A percentile compares a stretch with the other conserved stretches of the same genome.
phyloP scores from a whole-genome alignment of 345 rosid species.

The Linum lewisii region DNA sequence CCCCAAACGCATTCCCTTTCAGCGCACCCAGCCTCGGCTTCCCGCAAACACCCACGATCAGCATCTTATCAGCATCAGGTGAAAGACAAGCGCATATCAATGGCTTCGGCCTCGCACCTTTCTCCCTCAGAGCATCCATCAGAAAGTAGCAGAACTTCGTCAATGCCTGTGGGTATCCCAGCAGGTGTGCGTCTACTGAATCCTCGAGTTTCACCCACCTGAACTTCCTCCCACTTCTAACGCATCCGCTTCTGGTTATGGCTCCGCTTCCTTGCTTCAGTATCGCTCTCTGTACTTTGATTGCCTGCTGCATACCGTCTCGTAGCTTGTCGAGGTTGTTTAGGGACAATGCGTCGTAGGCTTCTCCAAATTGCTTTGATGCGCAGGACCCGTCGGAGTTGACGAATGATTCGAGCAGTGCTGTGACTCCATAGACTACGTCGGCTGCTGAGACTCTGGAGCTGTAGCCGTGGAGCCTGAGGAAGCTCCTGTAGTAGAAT shows the following conservation, averaged over 20 bases:
- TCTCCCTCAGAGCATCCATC: slow-evolving; percentile 95
- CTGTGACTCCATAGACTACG: slow-evolving; percentile 89
- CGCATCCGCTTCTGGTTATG: slow-evolving; percentile 67
- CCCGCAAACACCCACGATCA: slow-evolving; percentile 88
- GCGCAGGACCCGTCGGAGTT: slow-evolving; percentile 70
- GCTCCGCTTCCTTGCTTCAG: slow-evolving; percentile 94
- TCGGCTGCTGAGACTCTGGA: slow-evolving; percentile 95
- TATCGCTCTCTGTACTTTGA: slow-evolving; percentile 77
- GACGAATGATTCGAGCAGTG: slow-evolving; percentile 86
- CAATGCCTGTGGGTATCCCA: slow-evolving; percentile 92
- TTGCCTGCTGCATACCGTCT: slow-evolving; percentile 90
- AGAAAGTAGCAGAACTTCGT: slow-evolving; percentile 90
- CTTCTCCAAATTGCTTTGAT: slow-evolving; percentile 83
- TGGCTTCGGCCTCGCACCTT: slow-evolving; percentile 88
- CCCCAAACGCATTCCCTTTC: slow-evolving; percentile 85
- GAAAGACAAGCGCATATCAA: slow-evolving; percentile 74
- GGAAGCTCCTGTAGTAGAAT: slow-evolving; percentile 76
- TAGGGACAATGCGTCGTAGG: slow-evolving; percentile 82
- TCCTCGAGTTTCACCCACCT: slow-evolving; percentile 95
- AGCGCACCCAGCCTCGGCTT: slow-evolving; percentile 89
- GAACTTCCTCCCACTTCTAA: slow-evolving; percentile 86
- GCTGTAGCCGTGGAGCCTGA: slow-evolving; percentile 84
- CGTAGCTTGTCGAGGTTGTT: slow-evolving; percentile 65
- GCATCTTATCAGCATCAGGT: slow-evolving; percentile 59
- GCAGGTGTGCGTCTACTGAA: slow-evolving; percentile 54